These are phyloP conservation scores for Panaeolus cyanescens DNA, from an alignment of 768 basidiomycete genomes.

Conservation along the genomic window DNA sequence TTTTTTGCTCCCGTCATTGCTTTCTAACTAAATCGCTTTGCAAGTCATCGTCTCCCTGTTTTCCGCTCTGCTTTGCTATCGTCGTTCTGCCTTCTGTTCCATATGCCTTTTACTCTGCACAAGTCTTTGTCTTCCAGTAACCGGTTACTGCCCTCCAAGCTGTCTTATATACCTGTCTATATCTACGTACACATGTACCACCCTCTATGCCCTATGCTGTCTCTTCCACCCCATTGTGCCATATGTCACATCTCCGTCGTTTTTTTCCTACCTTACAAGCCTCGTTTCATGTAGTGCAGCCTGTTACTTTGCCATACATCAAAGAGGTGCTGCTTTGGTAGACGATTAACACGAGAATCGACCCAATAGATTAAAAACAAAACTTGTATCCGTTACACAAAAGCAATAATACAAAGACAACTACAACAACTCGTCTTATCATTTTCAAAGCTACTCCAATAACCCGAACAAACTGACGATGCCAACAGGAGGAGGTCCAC, in stretches of 20 bases:
- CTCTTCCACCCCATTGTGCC: background rate
- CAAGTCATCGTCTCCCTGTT: background rate
- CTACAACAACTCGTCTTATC: slow-evolving; percentile 9
- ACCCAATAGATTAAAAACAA: background rate
- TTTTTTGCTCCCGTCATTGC: too few relatives aligned
- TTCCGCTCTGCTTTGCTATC: slow-evolving; percentile 5
- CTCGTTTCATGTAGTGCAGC: background rate
- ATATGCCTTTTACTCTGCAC: slow-evolving; percentile 11
- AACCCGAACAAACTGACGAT: slow-evolving; percentile 75
- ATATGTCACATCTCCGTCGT: background rate
- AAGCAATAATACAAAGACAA: slow-evolving; percentile 1
- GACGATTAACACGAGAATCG: background rate
- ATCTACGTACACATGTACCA: slow-evolving; percentile 4
- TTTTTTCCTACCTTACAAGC: background rate
- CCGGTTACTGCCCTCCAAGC: slow-evolving; percentile 2
- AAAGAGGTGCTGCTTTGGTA: background rate
- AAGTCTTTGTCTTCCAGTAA: background rate
- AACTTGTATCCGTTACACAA: background rate
- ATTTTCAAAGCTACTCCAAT: slow-evolving; percentile 30
- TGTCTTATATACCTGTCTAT: background rate
- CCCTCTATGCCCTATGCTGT: background rate
- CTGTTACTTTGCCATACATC: background rate
- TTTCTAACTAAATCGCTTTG: background rate
- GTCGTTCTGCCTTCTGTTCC: slow-evolving; percentile 13
- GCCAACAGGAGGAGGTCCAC: slow-evolving; percentile 62